Conservation (phyloP, 805 yeast species). For the Suhomyces sp. region DNA sequence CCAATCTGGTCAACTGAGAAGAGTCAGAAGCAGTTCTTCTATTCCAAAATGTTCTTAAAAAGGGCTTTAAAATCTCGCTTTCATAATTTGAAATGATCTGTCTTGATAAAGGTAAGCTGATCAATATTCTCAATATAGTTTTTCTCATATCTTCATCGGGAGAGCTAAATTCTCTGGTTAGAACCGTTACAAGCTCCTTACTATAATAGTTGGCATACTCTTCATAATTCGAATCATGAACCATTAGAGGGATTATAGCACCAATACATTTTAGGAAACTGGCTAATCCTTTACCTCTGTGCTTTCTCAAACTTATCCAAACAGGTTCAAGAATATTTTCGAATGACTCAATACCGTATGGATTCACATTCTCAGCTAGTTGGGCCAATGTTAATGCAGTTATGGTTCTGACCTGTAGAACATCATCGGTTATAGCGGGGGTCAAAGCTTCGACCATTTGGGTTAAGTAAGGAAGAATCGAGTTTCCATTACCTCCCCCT, state of each 20-base stretch:
- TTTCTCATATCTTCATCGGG: slow-evolving; percentile 88
- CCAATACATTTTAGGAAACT: slow-evolving; percentile 79
- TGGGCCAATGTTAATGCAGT: slow-evolving; percentile 72
- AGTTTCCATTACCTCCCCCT: slow-evolving; percentile 57
- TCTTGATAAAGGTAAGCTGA: slow-evolving; percentile 61
- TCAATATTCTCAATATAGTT: slow-evolving; percentile 67
- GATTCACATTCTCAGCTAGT: slow-evolving; percentile 77
- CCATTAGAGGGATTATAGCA: slow-evolving; percentile 81
- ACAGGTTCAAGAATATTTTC: slow-evolving; percentile 70
- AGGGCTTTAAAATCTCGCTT: slow-evolving; percentile 55
- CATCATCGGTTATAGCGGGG: slow-evolving; percentile 64
- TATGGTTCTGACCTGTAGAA: slow-evolving; percentile 61
- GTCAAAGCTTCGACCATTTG: slow-evolving; percentile 62
- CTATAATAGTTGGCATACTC: slow-evolving; percentile 81
- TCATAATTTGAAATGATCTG: slow-evolving; percentile 52
- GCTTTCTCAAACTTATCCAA: slow-evolving; percentile 76
- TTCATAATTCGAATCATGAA: slow-evolving; percentile 44
- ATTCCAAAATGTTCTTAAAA: slow-evolving; percentile 76
- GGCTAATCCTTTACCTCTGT: slow-evolving; percentile 75
- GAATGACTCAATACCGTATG: slow-evolving; percentile 89
- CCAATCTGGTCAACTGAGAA: slow-evolving; percentile 51
- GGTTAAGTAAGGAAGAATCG: slow-evolving; percentile 67
- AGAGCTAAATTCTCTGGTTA: slow-evolving; percentile 69
- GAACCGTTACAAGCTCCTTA: slow-evolving; percentile 63
- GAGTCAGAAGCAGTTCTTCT: slow-evolving; percentile 74